Percentiles rank a stretch among this genome's conserved stretches.
phyloP scores from a whole-genome alignment of 257 asterid genomes.

The Solanum tarapatanum region DNA sequence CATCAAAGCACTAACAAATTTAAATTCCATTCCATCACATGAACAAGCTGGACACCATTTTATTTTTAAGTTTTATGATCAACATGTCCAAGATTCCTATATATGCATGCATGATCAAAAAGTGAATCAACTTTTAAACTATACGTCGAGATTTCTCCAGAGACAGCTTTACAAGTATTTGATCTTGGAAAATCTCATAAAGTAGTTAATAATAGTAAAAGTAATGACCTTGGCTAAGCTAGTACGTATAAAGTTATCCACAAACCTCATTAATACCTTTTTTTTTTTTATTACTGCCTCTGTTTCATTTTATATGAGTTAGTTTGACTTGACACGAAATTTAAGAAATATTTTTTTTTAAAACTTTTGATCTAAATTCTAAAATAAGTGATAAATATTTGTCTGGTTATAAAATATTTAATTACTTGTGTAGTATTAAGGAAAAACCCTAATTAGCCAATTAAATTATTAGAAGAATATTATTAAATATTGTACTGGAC shows the following conservation, averaged over 20 bases:
- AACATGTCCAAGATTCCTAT: slow-evolving; percentile 18
- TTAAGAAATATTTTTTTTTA: no score
- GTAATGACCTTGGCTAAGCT: not conserved
- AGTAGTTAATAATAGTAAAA: not conserved
- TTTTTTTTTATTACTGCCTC: no score
- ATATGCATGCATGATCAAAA: slow-evolving; percentile 5
- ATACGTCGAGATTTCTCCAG: slow-evolving; percentile 18
- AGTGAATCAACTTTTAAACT: slow-evolving; percentile 6
- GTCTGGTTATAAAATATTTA: no score
- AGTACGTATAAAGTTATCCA: not conserved
- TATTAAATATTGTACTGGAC: not conserved
- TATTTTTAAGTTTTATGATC: not conserved
- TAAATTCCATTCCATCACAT: not conserved
- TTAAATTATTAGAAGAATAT: not conserved
- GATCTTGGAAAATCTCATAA: not conserved
- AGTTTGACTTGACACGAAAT: no score
- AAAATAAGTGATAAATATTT: no score
- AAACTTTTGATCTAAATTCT: no score
- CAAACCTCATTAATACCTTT: not conserved
- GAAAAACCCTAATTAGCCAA: not conserved
- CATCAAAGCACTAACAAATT: not conserved
- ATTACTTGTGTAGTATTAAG: no score
- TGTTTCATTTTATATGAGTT: no score
- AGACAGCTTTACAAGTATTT: not conserved
- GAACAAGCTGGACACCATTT: not conserved